Evolutionary conservation across 345 rosid species (phyloP).

Genomic region (Bretschneidera sinensis): DNA sequence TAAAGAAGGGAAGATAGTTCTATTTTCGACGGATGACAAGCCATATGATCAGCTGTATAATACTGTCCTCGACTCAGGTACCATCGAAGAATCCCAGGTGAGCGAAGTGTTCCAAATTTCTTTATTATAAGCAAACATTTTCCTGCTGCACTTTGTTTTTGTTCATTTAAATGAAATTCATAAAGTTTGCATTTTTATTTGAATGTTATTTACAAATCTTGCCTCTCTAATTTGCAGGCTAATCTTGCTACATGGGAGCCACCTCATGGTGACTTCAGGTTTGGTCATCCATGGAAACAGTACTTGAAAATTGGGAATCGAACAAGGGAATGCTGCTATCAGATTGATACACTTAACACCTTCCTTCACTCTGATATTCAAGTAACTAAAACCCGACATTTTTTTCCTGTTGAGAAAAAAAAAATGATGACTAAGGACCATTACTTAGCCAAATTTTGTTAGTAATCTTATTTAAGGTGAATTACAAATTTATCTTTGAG

Average conservation of each 20-base stretch:
- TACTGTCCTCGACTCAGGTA: conserved; percentile 56
- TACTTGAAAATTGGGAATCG: conserved; percentile 48
- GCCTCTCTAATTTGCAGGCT: too few relatives aligned
- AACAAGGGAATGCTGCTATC: conserved; percentile 52
- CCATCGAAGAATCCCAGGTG: conserved; percentile 66
- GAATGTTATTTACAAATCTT: too few relatives aligned
- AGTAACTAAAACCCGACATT: too few relatives aligned
- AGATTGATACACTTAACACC: conserved; percentile 55
- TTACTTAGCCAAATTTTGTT: too few relatives aligned
- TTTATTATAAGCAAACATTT: too few relatives aligned
- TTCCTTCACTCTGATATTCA: conserved; percentile 36
- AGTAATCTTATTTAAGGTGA: too few relatives aligned
- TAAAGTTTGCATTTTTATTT: too few relatives aligned
- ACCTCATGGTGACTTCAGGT: conserved; percentile 58
- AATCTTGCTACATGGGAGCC: conserved; percentile 89
- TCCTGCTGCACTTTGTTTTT: neutral
- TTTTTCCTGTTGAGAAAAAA: too few relatives aligned
- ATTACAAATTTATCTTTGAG: too few relatives aligned
- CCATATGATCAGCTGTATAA: conserved; percentile 39
- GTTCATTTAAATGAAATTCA: neutral
- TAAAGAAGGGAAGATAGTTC: conserved; percentile 18
- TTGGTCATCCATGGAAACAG: conserved; percentile 74
- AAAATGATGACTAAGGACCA: too few relatives aligned
- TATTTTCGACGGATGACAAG: too few relatives aligned
- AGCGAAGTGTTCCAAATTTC: conserved; percentile 16